phyloP scores from a whole-genome alignment of 371 early-diverging fungal genomes.

The Apophysomyces variabilis region DNA sequence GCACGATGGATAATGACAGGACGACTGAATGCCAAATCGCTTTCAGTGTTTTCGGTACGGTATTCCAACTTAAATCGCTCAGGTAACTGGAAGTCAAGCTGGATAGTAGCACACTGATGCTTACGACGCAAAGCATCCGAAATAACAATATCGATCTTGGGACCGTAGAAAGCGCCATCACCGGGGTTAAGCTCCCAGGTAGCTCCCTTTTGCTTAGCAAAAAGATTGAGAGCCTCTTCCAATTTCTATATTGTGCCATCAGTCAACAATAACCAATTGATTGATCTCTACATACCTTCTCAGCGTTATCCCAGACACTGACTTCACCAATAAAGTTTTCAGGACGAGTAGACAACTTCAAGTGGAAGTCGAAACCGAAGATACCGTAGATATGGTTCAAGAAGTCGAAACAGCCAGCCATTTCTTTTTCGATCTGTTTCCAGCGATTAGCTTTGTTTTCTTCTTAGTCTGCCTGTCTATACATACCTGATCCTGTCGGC shows the following conservation, averaged over 20 bases:
- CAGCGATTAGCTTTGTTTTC: neutral
- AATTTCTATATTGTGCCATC: constrained; percentile 53
- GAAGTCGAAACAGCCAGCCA: constrained; percentile 79
- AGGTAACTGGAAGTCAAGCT: constrained; percentile 98
- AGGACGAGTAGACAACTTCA: constrained; percentile 97
- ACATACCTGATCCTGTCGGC: constrained; percentile 81
- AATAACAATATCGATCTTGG: constrained; percentile 99
- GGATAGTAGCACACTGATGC: constrained; percentile 99
- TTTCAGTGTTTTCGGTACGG: constrained; percentile 64
- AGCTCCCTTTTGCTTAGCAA: constrained; percentile 57
- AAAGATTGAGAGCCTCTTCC: constrained; percentile 78
- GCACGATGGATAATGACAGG: constrained; percentile 99
- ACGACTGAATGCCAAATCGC: constrained; percentile 61
- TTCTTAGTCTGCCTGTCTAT: constrained; percentile 4
- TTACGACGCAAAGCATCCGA: constrained; percentile 92
- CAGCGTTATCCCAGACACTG: constrained; percentile 97
- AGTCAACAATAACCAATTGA: constrained; percentile 75
- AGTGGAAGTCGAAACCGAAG: constrained; percentile 90
- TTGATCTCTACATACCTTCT: constrained; percentile 63
- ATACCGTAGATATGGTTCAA: constrained; percentile 87
- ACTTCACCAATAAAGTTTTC: constrained; percentile 97
- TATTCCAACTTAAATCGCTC: constrained; percentile 92
- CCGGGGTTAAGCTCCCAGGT: constrained; percentile 94
- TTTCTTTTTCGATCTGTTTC: constrained; percentile 71
- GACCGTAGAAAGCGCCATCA: constrained; percentile 99